phyloP scores from a whole-genome alignment of 169 alveolate species.

The Ichthyophthirius multifiliis region DNA sequence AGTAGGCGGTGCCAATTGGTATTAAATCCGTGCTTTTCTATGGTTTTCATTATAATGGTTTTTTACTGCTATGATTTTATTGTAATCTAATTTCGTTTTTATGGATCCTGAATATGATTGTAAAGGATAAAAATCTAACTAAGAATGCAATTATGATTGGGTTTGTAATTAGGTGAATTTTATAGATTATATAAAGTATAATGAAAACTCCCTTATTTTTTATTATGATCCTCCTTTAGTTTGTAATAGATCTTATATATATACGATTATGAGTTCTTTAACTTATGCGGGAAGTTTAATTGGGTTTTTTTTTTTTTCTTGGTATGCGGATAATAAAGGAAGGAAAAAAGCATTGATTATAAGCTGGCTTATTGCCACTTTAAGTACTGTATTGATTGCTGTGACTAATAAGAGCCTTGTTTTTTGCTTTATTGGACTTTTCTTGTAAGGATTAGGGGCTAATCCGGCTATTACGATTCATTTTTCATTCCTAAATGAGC shows the following conservation, averaged over 20 bases:
- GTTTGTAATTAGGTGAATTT: background rate
- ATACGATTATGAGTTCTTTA: background rate
- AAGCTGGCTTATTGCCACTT: background rate
- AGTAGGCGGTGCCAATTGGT: constrained; percentile 6
- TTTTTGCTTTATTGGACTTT: constrained; percentile 4
- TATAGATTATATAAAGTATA: background rate
- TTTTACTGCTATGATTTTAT: background rate
- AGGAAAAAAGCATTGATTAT: background rate
- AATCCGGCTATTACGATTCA: constrained; percentile 43
- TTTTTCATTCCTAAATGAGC: constrained; percentile 41
- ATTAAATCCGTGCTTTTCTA: background rate
- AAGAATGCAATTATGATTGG: background rate
- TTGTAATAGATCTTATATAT: background rate
- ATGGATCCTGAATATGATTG: constrained; percentile 9
- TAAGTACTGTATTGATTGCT: background rate
- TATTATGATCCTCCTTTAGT: background rate
- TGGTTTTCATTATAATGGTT: constrained; percentile 1
- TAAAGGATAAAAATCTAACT: background rate
- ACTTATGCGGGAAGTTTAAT: background rate
- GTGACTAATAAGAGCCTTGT: no score
- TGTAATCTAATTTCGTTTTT: background rate
- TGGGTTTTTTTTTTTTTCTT: constrained; percentile 2
- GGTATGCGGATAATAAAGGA: constrained; percentile 12
- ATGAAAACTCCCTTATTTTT: background rate
- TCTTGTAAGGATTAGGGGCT: constrained; percentile 31